Evolutionary conservation across 441 rosid species (phyloP), one percentile per base, ranked within the genome.

Genomic region (Codiaeum variegatum): DNA sequence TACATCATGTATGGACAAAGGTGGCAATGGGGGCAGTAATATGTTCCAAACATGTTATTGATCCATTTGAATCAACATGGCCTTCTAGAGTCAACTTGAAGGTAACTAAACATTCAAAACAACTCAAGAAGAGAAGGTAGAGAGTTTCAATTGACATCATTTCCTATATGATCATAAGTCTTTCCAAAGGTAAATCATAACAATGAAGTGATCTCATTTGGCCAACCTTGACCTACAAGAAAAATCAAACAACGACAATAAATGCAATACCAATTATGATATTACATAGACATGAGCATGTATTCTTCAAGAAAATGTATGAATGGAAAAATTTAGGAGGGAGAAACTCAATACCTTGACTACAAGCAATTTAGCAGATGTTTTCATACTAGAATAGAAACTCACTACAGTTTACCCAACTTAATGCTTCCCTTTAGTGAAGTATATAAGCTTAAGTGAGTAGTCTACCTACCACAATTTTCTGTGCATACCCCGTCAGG

Each of bases 391-490:
- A 38, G 31, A 23, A 26, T 24, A 24, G 9, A 62, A 62, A 62
- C 28, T 62, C 67, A 62, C 8, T 4, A 23, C 7, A 63, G n/a
- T 38, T 38, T 7, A 38, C 16, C 51, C 8, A 64, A 26, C 32
- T 62, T 40, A 38, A 16, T 4, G 3, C 12, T 38, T 40, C 5
- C 4, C 0, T 24, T 42, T 19, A 15, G 26, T 42, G 26, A 70
- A 70, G 28, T n/a, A n/a, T 44, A 73, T 29, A 52, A 26, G 65
- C 42, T 28, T 24, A 26, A 47, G 59, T 75, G 19, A 51, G 56
- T 18, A 32, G 23, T 31, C 24, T 63, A 40, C 73, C 71, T 78
- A 73, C 81, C 73, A 88, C 90, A 93, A 61, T 73, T 81, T 72
- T 70, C 82, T 34, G 66, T 62, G 36, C 62, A 42, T 49, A 58